These are phyloP conservation scores for Vigna hirtella DNA, from an alignment of 306 rosid species.

Conservation along the genomic window DNA sequence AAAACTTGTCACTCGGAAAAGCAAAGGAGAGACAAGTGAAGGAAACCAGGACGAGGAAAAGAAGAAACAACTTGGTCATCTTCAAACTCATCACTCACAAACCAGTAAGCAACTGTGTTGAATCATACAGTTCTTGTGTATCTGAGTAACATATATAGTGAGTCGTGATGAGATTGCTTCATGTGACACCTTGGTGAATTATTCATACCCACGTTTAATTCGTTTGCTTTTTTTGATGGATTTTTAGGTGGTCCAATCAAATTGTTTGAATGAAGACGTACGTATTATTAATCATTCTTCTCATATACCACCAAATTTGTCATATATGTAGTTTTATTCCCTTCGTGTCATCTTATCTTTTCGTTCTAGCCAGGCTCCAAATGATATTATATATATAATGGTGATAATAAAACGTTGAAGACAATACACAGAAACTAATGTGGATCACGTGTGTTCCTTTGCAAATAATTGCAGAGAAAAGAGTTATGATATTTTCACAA, in stretches of 20 bases:
- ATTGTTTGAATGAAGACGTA: background rate
- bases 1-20: constrained; percentile 36
- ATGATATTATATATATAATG: background rate
- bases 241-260: background rate
- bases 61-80: constrained; percentile 36
- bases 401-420: background rate
- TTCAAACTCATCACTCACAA: constrained; percentile 22
- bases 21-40: constrained; percentile 45
- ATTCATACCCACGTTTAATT: constrained; percentile 1
- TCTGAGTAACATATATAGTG: background rate
- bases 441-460: background rate
- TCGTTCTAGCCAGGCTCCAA: background rate
- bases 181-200: background rate
- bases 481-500: too few relatives aligned
- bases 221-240: background rate
- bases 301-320: background rate
- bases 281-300: background rate
- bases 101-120: constrained; percentile 11
- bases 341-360: background rate
- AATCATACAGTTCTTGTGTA: background rate
- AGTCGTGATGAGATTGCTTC: background rate
- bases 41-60: constrained; percentile 28
- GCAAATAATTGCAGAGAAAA: background rate
- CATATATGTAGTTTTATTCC: background rate
- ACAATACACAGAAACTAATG: background rate